Evolutionary conservation across 345 rosid genomes (phyloP).

Genomic region (Hibiscus trionum): DNA sequence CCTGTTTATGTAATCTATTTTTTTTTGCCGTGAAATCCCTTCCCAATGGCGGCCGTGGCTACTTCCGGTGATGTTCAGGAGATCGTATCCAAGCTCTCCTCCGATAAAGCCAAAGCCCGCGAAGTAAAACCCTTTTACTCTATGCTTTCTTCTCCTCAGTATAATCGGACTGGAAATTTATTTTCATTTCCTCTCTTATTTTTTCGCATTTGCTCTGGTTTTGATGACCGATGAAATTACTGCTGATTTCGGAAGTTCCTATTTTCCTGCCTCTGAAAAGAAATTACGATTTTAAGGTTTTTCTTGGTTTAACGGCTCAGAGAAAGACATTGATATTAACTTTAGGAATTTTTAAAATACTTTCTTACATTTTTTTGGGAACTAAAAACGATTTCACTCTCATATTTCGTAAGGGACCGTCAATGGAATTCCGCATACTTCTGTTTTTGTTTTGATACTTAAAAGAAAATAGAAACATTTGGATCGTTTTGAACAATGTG

Average conservation of each 20-base stretch:
- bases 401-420: not conserved
- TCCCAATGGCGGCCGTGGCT: conserved; percentile 26
- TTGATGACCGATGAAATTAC: not conserved
- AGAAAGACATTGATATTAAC: not conserved
- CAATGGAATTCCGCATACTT: not conserved
- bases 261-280: not conserved
- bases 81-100: conserved; percentile 75
- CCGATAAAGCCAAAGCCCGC: conserved; percentile 79
- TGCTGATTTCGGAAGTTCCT: not conserved
- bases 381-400: not conserved
- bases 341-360: not conserved
- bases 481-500: not conserved
- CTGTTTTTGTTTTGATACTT: not conserved
- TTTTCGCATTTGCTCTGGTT: not conserved
- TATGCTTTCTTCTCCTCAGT: conserved; percentile 4
- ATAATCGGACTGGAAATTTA: not conserved
- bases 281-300: not conserved
- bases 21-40: not conserved
- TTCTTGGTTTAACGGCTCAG: not conserved
- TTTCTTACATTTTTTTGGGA: not conserved
- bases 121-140: conserved; percentile 39
- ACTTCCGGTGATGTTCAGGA: conserved; percentile 73
- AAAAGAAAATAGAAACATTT: not conserved
- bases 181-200: not conserved
- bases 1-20: not conserved